phyloP scores from a whole-genome alignment of 495 filamentous ascomycete genomes.

The Cairneyella variabilis region DNA sequence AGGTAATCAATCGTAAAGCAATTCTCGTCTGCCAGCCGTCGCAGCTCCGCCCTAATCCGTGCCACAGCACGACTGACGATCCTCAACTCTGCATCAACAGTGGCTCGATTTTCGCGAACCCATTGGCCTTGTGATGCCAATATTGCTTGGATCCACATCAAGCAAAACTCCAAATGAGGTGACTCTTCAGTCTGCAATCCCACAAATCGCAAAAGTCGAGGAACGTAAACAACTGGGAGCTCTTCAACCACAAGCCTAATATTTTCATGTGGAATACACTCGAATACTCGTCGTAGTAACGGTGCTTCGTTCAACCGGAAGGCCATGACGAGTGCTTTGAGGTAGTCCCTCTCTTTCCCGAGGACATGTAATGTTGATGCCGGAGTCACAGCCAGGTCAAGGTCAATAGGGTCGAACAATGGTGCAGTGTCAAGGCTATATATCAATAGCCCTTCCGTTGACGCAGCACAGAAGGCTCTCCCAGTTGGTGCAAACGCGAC shows the following conservation, averaged over 20 bases:
- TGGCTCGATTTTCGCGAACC: slow-evolving; percentile 71
- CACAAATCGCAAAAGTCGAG: slow-evolving; percentile 77
- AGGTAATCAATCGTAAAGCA: slow-evolving; percentile 82
- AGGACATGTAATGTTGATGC: slow-evolving; percentile 72
- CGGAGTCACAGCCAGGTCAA: slow-evolving; percentile 88
- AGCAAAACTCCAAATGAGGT: slow-evolving; percentile 89
- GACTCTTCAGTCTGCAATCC: slow-evolving; percentile 82
- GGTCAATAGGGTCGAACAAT: slow-evolving; percentile 91
- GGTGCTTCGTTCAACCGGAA: slow-evolving; percentile 84
- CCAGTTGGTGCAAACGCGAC: slow-evolving; percentile 87
- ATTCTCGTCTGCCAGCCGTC: slow-evolving; percentile 80
- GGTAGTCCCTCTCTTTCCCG: slow-evolving; percentile 69
- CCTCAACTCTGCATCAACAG: slow-evolving; percentile 77
- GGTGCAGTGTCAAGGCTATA: slow-evolving; percentile 81
- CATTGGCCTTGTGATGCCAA: slow-evolving; percentile 77
- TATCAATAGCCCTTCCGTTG: slow-evolving; percentile 88
- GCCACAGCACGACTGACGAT: slow-evolving; percentile 70
- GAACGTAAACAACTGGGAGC: slow-evolving; percentile 82
- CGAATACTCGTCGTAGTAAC: slow-evolving; percentile 79
- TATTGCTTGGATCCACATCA: slow-evolving; percentile 87
- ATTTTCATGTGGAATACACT: slow-evolving; percentile 69
- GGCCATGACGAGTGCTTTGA: slow-evolving; percentile 93
- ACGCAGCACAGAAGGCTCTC: slow-evolving; percentile 88
- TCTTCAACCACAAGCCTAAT: slow-evolving; percentile 74
- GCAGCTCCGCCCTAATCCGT: slow-evolving; percentile 70